Evolutionary conservation across 805 yeast species (phyloP).

Genomic region (Lachancea waltii): DNA sequence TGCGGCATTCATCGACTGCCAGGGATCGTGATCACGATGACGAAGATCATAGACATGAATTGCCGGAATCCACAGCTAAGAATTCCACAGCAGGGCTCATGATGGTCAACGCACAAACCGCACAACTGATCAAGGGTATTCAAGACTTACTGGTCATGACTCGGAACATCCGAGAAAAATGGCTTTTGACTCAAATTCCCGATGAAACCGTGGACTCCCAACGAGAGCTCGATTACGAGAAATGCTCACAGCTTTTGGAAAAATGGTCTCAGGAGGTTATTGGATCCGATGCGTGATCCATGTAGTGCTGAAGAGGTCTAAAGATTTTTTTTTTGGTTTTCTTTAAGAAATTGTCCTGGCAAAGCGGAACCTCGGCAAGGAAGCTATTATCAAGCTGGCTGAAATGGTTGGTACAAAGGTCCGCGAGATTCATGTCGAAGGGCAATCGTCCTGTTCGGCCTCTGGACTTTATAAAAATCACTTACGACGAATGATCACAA

Average conservation of each 20-base stretch:
- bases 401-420: too few relatives aligned
- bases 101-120: slow-evolving; percentile 27
- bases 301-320: too few relatives aligned
- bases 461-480: not conserved
- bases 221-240: slow-evolving; percentile 13
- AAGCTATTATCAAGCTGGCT: too few relatives aligned
- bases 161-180: slow-evolving; percentile 30
- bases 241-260: slow-evolving; percentile 19
- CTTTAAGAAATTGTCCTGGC: too few relatives aligned
- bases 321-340: too few relatives aligned
- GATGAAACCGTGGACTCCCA: slow-evolving; percentile 10
- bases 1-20: slow-evolving; percentile 23
- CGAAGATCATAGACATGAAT: slow-evolving; percentile 12
- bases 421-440: too few relatives aligned
- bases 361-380: too few relatives aligned
- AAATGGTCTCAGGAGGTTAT: slow-evolving; percentile 16
- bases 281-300: not conserved
- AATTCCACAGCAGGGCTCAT: slow-evolving; percentile 26
- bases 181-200: slow-evolving; percentile 31
- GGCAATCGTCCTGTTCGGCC: not conserved
- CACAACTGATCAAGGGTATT: slow-evolving; percentile 29
- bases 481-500: not conserved
- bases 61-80: slow-evolving; percentile 18
- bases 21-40: slow-evolving; percentile 13
- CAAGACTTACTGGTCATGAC: slow-evolving; percentile 31